A percentile compares a stretch with the other conserved stretches of the same genome.
These are phyloP conservation scores for Leccinellum rugosiceps DNA, from an alignment of 768 basidiomycete genomes.

Conservation along the genomic window DNA sequence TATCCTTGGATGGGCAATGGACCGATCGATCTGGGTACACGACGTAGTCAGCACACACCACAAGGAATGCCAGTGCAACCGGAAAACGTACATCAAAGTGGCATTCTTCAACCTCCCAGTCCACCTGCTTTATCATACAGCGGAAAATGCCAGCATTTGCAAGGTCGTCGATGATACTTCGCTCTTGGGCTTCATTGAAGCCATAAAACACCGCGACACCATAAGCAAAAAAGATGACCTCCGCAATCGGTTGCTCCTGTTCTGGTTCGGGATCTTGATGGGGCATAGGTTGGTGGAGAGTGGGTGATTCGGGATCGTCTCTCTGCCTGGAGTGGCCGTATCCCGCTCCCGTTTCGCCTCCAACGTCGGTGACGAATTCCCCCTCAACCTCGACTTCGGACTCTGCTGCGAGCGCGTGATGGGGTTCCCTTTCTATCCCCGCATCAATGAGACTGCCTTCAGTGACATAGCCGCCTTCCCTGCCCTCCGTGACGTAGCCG, in stretches of 20 bases:
- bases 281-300: neutral
- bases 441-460: conserved; percentile 20
- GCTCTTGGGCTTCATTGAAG: conserved; percentile 74
- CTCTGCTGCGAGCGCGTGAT: conserved; percentile 1
- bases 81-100: conserved; percentile 65
- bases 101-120: conserved; percentile 93
- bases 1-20: conserved; percentile 83
- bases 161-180: conserved; percentile 80
- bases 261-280: conserved; percentile 10
- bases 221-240: conserved; percentile 79
- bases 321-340: neutral
- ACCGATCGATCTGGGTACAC: conserved; percentile 65
- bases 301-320: conserved; percentile 7
- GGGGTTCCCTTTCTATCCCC: conserved; percentile 3
- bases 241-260: conserved; percentile 52
- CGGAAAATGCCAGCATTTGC: conserved; percentile 67
- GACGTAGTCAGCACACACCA: neutral
- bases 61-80: too few species aligned
- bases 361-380: conserved; percentile 11
- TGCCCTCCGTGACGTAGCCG: conserved; percentile 24
- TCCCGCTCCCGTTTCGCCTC: conserved; percentile 13
- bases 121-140: conserved; percentile 54
- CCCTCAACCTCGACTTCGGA: conserved; percentile 4
- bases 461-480: conserved; percentile 63
- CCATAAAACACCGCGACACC: conserved; percentile 95